phyloP scores from a whole-genome alignment of 305 asterid species.

The Fraxinus floribunda region DNA sequence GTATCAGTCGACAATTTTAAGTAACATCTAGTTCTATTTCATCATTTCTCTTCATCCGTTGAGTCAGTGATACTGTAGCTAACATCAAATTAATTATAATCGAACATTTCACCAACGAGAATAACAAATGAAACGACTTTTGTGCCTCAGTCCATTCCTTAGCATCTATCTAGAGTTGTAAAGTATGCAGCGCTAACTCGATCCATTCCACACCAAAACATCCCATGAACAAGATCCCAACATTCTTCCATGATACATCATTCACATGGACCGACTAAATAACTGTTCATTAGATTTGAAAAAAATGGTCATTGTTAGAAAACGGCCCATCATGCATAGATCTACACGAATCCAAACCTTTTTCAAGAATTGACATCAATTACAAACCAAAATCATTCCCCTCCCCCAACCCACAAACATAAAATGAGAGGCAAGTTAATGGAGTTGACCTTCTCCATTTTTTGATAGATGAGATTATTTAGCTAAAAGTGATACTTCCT shows the following conservation, averaged over 20 bases:
- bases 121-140: not conserved
- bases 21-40: too few relatives aligned
- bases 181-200: too few relatives aligned
- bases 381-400: not conserved
- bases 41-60: too few relatives aligned
- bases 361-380: not conserved
- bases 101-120: too few relatives aligned
- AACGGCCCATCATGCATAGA: too few relatives aligned
- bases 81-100: not conserved
- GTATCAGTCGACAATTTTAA: too few relatives aligned
- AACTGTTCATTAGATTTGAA: not conserved
- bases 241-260: not conserved
- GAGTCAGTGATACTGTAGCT: too few relatives aligned
- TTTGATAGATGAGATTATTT: conserved; percentile 10
- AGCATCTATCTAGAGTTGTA: too few relatives aligned
- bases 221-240: not conserved
- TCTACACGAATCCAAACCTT: too few relatives aligned
- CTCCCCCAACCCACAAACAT: not conserved
- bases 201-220: not conserved
- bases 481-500: conserved; percentile 2
- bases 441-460: conserved; percentile 23
- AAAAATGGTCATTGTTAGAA: not conserved
- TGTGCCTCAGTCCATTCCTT: not conserved
- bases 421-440: not conserved
- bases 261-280: not conserved